Conservation (phyloP, 768 basidiomycete genomes). For the Mycena latifolia region DNA sequence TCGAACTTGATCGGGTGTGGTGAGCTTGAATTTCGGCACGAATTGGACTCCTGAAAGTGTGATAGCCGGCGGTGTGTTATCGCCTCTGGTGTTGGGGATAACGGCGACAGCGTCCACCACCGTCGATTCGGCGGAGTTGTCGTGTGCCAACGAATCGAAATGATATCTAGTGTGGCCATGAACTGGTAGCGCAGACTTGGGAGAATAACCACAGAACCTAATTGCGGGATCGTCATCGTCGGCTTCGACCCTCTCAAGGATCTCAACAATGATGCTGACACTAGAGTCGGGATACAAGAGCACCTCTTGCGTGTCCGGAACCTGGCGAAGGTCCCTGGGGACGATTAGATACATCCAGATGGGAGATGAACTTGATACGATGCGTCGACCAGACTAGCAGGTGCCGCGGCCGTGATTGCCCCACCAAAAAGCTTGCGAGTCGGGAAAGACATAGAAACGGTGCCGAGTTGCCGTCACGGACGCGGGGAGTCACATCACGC, state of each 20-base stretch:
- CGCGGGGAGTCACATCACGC: conserved; percentile 44
- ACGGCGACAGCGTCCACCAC: conserved; percentile 57
- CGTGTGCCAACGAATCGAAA: conserved; percentile 91
- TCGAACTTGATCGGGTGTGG: conserved; percentile 72
- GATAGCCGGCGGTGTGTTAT: conserved; percentile 69
- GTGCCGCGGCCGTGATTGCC: conserved; percentile 76
- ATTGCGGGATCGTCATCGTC: conserved; percentile 70
- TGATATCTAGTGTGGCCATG: conserved; percentile 74
- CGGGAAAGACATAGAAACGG: conserved; percentile 38
- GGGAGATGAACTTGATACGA: conserved; percentile 68
- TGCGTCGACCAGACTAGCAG: conserved; percentile 77
- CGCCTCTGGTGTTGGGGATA: conserved; percentile 56
- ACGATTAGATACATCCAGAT: conserved; percentile 13
- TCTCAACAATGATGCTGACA: conserved; percentile 86
- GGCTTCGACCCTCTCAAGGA: conserved; percentile 80
- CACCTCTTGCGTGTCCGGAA: conserved; percentile 97
- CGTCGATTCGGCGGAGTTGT: conserved; percentile 78
- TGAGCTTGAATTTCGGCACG: conserved; percentile 80
- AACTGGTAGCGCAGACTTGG: conserved; percentile 24
- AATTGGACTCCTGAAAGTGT: conserved; percentile 77
- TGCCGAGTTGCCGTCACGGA: too few relatives aligned
- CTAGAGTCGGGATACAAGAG: conserved; percentile 79
- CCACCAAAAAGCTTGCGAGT: conserved; percentile 84
- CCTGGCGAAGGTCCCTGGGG: conserved; percentile 72
- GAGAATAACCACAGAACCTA: conserved; percentile 60